These are phyloP conservation scores for Furcasterigmium furcatum DNA, from an alignment of 2,329 filamentous ascomycete species.

Conservation along the genomic window DNA sequence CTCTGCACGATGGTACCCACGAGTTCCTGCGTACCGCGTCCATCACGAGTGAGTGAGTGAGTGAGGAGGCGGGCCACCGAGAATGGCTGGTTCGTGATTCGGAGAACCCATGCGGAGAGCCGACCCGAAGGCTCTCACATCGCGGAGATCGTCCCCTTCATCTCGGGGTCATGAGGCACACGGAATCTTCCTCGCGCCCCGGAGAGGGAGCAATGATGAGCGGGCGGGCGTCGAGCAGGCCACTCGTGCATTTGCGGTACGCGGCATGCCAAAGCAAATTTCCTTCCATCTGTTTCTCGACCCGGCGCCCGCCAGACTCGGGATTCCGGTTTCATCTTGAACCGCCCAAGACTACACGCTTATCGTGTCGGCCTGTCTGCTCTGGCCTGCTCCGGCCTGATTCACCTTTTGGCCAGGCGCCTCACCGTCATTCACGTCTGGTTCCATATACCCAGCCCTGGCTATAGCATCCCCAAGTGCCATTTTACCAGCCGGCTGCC, in stretches of 20 bases:
- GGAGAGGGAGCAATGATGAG: no score
- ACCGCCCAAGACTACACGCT: background rate
- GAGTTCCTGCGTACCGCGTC: background rate
- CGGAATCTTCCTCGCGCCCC: background rate
- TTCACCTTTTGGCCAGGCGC: background rate
- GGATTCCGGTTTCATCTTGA: slow-evolving; percentile 1
- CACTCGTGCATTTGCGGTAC: no score
- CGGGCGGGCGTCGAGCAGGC: no score
- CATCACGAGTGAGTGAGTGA: no score
- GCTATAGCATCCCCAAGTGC: background rate
- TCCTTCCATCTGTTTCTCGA: background rate
- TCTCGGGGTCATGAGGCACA: background rate
- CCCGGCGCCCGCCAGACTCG: background rate
- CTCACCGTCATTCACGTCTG: background rate
- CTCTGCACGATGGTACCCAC: background rate
- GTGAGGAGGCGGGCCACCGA: background rate
- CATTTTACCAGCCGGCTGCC: background rate
- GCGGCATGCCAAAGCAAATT: no score
- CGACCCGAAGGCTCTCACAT: background rate
- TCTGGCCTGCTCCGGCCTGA: background rate
- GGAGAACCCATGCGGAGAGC: background rate
- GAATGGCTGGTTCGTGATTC: background rate
- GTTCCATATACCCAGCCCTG: background rate
- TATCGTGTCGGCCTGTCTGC: background rate
- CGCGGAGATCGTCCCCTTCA: background rate